Evolutionary conservation across 352 stramenopile species (phyloP), one percentile per base, ranked within the genome.

Genomic region (Globisporangium orthogonon): DNA sequence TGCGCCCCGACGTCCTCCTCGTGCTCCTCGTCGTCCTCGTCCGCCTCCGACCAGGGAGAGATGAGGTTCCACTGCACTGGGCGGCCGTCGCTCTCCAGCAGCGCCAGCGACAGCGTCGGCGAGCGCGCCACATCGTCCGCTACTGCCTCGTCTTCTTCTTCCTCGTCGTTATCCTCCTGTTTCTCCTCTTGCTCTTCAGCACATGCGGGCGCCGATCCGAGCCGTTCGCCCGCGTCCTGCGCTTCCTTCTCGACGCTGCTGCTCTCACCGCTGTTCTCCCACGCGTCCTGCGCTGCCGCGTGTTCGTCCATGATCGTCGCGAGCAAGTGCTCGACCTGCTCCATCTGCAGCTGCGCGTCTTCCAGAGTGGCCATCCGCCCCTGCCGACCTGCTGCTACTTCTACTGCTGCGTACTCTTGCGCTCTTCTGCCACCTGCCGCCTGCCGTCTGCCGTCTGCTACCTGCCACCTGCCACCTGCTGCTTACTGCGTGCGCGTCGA

Each of bases 1-100:
- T 7, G 13, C 23, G 28, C 46, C 23, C 31, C 43, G 14, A 23
- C 10, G 35, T 46, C 54, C 23, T 37, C 35, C 13, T 50, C 35
- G 23, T 60, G 52, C 3, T 31, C 17, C 9, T 55, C 50, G n/a
- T 46, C 17, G 5, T 51, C 37, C 7, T 64, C 44, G 14, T 50
- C 37, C 5, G 46, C 54, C 46, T 71, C 65, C 9, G 72, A 86
- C 56, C 66, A 83, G 13, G 78, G 78, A 31, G 78, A 89, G 33
- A 89, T 73, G 48, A 89, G 63, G 45, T 57, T 64, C 70, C 67
- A 83, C 43, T 71, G 66, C 37, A 67, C 35, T 0, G 28, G 37
- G 37, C 7, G 44, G 18, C 40, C 45, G 7, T 37, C 37, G 40
- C 18, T 30, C 13, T 59, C 52, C 7, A 58, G 13, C 28, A 63